Percentiles rank a stretch among this genome's conserved stretches.
These are phyloP conservation scores for Russula ochroleuca DNA, from an alignment of 768 basidiomycete genomes.

Conservation along the genomic window DNA sequence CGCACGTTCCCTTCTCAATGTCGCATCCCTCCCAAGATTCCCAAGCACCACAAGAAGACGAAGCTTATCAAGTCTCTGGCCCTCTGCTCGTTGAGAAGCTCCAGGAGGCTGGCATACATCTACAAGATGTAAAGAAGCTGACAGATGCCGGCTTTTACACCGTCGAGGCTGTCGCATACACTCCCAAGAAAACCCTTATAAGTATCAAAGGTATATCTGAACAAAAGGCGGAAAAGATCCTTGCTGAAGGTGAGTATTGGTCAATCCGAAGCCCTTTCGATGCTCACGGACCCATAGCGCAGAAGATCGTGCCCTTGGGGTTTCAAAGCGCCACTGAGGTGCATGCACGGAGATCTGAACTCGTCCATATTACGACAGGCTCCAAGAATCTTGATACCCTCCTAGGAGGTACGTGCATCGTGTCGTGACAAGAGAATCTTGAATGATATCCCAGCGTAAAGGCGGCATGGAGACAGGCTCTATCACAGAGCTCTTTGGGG, in stretches of 20 bases:
- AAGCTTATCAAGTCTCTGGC: constrained; percentile 58
- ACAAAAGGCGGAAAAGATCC: constrained; percentile 94
- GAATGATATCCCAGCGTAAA: constrained; percentile 31
- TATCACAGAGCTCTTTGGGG: constrained; percentile 97
- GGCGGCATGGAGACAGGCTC: constrained; percentile 98
- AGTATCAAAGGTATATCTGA: constrained; percentile 97
- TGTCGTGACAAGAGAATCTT: not conserved
- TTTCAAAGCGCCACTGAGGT: constrained; percentile 99
- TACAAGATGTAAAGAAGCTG: constrained; percentile 94
- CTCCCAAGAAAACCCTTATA: constrained; percentile 87
- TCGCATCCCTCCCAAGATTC: constrained; percentile 52
- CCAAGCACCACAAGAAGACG: constrained; percentile 47
- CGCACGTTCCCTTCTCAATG: constrained; percentile 37
- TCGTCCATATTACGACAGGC: constrained; percentile 95
- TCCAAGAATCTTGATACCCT: constrained; percentile 94
- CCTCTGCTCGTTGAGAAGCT: constrained; percentile 82
- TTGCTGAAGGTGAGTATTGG: constrained; percentile 68
- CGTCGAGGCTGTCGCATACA: constrained; percentile 93
- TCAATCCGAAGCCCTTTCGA: not conserved
- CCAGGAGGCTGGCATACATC: constrained; percentile 83
- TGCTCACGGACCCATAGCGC: constrained; percentile 47
- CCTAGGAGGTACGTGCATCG: constrained; percentile 67
- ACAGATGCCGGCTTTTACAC: constrained; percentile 88
- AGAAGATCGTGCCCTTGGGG: constrained; percentile 94
- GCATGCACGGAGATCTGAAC: constrained; percentile 88